Evolutionary conservation across 2,329 filamentous ascomycete species (phyloP), one percentile per base, ranked within the genome.

Genomic region (Bipolaris bicolor): DNA sequence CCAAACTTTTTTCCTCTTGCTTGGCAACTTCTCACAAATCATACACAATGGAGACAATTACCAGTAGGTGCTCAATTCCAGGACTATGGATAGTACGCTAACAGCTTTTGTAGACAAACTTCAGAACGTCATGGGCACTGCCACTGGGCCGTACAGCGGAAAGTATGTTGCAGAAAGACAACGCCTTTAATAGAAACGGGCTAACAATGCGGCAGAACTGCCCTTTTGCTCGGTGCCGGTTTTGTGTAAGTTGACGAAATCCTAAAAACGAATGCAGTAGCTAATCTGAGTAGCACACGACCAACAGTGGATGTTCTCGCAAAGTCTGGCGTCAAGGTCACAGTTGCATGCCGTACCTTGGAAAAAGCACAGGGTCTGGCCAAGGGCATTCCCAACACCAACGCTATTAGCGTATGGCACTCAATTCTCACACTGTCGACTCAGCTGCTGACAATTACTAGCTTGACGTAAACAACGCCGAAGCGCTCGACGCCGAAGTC

Each of bases 401-500:
- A 79, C 50, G 85, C 93, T 65, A 90, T 96, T 79, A 76, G 73
- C 65, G 72, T 76, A 71, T 22, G 60, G 24, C 0, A 3, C 3
- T 6, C 13, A n/a, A 15, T 15, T 1, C 7, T 16, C 13, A 6
- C n/a, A 16, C 24, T 13, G 10, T 26, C 43, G 5, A 26, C 15
- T 40, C 6, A 24, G 0, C 34, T 26, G 13, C 67, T 73, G 49
- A 73, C 48, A 13, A 39, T 13, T 1, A 10, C 16, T 87, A 90
- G 54, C 87, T 98, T 75, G 92, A 98, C 75, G 94, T 97, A 66
- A 89, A 80, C 72, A 82, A 97, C 77, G 85, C 84, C 48, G 78
- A 83, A 56, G 92, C 90, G 33, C 87, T 98, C 57, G 92, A 97
- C 71, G 86, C 87, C 51, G 91, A 88, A 73, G 86, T 97, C 58